phyloP scores from a whole-genome alignment of 2,329 filamentous ascomycete genomes.

The Aureobasidium lini region DNA sequence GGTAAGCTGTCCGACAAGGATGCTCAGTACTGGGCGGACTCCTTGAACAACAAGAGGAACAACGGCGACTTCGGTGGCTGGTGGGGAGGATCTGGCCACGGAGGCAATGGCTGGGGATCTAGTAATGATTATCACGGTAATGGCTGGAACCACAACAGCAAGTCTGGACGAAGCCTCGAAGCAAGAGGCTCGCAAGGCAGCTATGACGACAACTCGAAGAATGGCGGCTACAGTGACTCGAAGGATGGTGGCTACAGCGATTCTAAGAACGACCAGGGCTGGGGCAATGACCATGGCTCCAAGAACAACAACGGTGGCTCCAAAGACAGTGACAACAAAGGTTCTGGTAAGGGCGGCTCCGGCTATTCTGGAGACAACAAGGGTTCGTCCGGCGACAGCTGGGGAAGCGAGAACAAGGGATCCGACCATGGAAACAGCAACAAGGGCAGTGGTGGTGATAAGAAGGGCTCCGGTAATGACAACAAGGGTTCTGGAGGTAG shows the following conservation, averaged over 20 bases:
- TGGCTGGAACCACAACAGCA: background rate
- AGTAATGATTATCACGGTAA: background rate
- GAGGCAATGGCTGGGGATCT: background rate
- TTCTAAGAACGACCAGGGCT: background rate
- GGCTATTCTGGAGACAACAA: background rate
- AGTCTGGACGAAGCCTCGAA: background rate
- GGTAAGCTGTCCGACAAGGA: constrained; percentile 1
- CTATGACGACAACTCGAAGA: background rate
- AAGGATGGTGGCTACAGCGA: background rate
- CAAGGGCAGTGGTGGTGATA: background rate
- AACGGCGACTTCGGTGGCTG: background rate
- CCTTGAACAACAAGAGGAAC: constrained; percentile 5
- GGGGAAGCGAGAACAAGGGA: background rate
- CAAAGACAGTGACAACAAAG: background rate
- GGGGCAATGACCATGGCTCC: background rate
- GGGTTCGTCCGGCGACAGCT: background rate
- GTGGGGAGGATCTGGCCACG: background rate
- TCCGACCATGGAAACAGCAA: background rate
- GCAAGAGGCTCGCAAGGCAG: background rate
- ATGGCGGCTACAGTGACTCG: background rate
- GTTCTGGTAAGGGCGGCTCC: background rate
- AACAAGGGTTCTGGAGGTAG: background rate
- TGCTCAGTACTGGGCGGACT: background rate
- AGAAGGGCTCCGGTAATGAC: background rate
- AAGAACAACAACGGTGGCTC: no score